A percentile compares a stretch with the other conserved stretches of the same genome.
These are phyloP conservation scores for Pythium apleroticum DNA, from an alignment of 352 stramenopile genomes.

Conservation along the genomic window DNA sequence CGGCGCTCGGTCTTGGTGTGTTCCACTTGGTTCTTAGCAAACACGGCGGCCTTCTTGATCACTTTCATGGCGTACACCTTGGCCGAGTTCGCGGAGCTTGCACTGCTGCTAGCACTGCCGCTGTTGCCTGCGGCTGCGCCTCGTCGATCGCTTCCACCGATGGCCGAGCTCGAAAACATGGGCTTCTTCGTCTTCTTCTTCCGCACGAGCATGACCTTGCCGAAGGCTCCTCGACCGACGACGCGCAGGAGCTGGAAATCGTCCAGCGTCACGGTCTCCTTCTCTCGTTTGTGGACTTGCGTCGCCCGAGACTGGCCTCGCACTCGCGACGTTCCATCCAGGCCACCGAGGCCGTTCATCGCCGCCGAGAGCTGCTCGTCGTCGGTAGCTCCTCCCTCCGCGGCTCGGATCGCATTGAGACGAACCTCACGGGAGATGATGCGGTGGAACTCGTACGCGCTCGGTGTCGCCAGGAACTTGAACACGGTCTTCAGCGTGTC, in stretches of 20 bases:
- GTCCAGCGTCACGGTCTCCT: constrained; percentile 78
- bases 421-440: constrained; percentile 49
- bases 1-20: constrained; percentile 91
- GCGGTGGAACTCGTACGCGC: constrained; percentile 77
- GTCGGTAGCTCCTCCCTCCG: constrained; percentile 5
- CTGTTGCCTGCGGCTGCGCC: not conserved
- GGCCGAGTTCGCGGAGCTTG: constrained; percentile 11
- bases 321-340: constrained; percentile 21
- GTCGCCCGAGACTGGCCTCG: constrained; percentile 4
- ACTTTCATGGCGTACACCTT: constrained; percentile 92
- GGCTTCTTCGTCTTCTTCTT: constrained; percentile 39
- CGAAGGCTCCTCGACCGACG: constrained; percentile 96
- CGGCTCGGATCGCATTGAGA: constrained; percentile 43
- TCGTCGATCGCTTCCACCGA: not conserved
- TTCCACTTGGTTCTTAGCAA: constrained; percentile 88
- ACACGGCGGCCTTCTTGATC: constrained; percentile 88
- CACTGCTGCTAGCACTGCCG: constrained; percentile 1
- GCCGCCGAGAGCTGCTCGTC: constrained; percentile 5
- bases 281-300: constrained; percentile 29
- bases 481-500: constrained; percentile 79
- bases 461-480: constrained; percentile 73
- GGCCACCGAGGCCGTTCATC: constrained; percentile 11
- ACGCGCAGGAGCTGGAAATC: constrained; percentile 98
- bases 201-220: constrained; percentile 91
- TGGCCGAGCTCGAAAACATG: not conserved